These are phyloP conservation scores for Saccharum spontaneum DNA, from an alignment of 176 grass and related monocot species.

Conservation along the genomic window DNA sequence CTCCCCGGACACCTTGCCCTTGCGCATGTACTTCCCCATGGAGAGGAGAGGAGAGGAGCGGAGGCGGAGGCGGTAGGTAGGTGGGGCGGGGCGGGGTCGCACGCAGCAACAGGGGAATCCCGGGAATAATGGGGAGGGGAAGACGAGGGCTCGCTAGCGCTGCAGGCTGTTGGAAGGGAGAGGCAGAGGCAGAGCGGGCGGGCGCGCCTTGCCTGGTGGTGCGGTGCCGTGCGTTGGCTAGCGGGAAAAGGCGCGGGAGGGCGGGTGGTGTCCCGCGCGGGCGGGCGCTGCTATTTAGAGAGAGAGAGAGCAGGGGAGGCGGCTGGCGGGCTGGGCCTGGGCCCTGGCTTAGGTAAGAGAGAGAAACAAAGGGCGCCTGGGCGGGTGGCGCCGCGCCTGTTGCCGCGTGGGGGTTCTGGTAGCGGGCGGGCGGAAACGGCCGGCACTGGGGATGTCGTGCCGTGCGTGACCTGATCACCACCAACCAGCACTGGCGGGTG, in stretches of 20 bases:
- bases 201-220: background rate
- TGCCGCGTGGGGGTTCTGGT: background rate
- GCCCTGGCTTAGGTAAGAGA: background rate
- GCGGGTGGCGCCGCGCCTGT: no score
- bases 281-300: background rate
- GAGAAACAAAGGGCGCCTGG: background rate
- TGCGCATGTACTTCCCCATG: slow-evolving; percentile 97
- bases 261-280: background rate
- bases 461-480: background rate
- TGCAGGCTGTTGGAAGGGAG: background rate
- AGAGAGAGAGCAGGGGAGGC: background rate
- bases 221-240: slow-evolving; percentile 25
- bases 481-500: no score
- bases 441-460: background rate
- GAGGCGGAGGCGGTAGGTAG: background rate
- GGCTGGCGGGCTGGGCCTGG: background rate
- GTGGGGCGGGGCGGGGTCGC: background rate
- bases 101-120: slow-evolving; percentile 24
- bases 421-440: background rate
- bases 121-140: slow-evolving; percentile 54
- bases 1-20: slow-evolving; percentile 78
- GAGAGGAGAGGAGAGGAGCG: background rate
- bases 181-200: background rate
- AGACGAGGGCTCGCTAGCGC: slow-evolving; percentile 12
- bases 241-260: background rate